Evolutionary conservation across 805 yeast species (phyloP), one percentile per base, ranked within the genome.

Genomic region (Yamadazyma insecticola): DNA sequence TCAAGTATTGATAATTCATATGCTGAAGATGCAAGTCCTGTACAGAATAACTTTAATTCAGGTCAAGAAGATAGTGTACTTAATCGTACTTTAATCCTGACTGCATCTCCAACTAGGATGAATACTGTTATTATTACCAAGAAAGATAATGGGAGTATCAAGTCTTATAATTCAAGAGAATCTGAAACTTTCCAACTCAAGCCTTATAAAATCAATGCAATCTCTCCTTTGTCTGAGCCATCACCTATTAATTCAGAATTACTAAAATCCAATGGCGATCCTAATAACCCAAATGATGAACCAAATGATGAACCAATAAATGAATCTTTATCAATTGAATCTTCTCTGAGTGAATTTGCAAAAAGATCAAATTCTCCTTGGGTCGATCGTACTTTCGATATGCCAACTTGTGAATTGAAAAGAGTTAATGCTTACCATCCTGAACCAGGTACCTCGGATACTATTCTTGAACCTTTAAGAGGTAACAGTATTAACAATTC

Each of bases 391-490:
- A n/a, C n/a, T n/a, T n/a, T n/a, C n/a, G n/a, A n/a, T n/a, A n/a
- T n/a, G n/a, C n/a, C n/a, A n/a, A n/a, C n/a, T n/a, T n/a, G n/a
- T n/a, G n/a, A n/a, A n/a, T n/a, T n/a, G n/a, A n/a, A n/a, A n/a
- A n/a, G n/a, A n/a, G n/a, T n/a, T n/a, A n/a, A n/a, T n/a, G n/a
- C n/a, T n/a, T n/a, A n/a, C n/a, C n/a, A n/a, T n/a, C n/a, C n/a
- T n/a, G n/a, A n/a, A n/a, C n/a, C n/a, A 18, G 21, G 21, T 18
- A 18, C 9, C 21, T 18, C 21, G 6, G 8, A 6, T 21, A 39
- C 43, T 31, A 41, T 43, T 15, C 30, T 45, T 4, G 32, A 36
- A 13, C 47, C 50, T 11, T 33, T 47, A 16, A 45, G 35, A 26
- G 37, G 44, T 15, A 29, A 21, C 19, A 22, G 17, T 12, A 16